A percentile compares a stretch with the other conserved stretches of the same genome.
Conservation (phyloP, 192 early-diverging fungal genomes). For the Linnemannia zychae region DNA sequence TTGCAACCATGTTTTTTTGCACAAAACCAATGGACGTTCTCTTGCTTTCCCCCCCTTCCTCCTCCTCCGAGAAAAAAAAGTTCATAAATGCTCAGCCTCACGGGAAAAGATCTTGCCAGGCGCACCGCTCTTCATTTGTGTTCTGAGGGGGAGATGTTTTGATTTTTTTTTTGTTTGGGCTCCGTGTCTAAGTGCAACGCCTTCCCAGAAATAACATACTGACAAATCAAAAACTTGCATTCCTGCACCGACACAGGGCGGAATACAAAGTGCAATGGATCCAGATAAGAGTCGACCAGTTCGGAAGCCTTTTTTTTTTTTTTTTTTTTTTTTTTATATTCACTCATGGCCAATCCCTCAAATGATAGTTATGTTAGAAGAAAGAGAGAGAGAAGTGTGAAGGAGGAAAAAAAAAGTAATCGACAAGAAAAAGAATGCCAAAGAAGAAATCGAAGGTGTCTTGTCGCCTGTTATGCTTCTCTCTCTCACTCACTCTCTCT, state of each 20-base stretch:
- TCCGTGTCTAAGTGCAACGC: not conserved
- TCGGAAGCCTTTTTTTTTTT: not conserved
- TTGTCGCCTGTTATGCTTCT: too few species aligned
- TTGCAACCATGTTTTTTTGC: not conserved
- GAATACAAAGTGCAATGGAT: not conserved
- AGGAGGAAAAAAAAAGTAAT: too few species aligned
- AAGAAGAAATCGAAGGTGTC: too few species aligned
- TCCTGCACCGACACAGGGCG: not conserved
- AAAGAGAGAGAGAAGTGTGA: too few species aligned
- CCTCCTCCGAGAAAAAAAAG: too few species aligned
- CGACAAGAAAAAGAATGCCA: too few species aligned
- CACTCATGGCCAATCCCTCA: too few species aligned
- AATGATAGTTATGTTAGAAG: too few species aligned
- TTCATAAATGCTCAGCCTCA: not conserved
- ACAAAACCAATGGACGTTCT: too few species aligned
- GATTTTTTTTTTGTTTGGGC: not conserved
- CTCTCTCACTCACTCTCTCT: too few species aligned
- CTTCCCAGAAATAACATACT: not conserved
- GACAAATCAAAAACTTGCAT: conserved; percentile 6
- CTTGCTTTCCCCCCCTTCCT: too few species aligned
- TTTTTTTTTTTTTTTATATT: too few species aligned
- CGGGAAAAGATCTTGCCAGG: not conserved
- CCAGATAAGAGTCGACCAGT: not conserved
- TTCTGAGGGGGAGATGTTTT: not conserved
- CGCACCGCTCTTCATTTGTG: not conserved